Percentiles rank a stretch among this genome's conserved stretches.
These are phyloP conservation scores for Malus domestica DNA, from an alignment of 306 rosid genomes.

Conservation along the genomic window ASM211411v1 NC_041801.1:10430501-10431000, in stretches of 20 bases:
- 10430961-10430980: neutral
- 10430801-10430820: neutral
- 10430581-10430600: too few species aligned
- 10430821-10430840: neutral
- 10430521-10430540: too few species aligned
- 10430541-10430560: too few species aligned
- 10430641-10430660: too few species aligned
- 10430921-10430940: conserved; percentile 8
- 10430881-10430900: conserved; percentile 4
- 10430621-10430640: too few species aligned
- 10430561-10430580: too few species aligned
- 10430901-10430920: neutral
- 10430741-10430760: neutral
- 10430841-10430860: neutral
- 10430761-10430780: neutral
- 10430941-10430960: neutral
- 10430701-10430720: too few species aligned
- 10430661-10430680: too few species aligned
- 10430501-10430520: too few species aligned
- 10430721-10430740: neutral
- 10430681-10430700: too few species aligned
- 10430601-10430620: too few species aligned
- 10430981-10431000: neutral
- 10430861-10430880: conserved; percentile 14
- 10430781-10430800: neutral